Evolutionary conservation across 306 rosid species (phyloP).

Genomic region (Gleditsia sinensis): DNA sequence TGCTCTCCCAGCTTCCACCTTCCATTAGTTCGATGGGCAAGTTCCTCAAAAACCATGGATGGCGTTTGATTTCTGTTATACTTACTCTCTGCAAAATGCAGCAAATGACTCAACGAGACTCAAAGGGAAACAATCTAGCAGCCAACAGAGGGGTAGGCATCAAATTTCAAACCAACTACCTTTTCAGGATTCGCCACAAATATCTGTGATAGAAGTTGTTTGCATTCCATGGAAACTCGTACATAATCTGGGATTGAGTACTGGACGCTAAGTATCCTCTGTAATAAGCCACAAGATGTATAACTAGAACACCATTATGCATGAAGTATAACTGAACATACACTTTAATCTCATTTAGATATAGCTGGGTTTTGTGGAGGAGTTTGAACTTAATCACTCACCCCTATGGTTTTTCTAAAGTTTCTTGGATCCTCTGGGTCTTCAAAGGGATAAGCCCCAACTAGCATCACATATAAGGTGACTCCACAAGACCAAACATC

Average conservation of each 20-base stretch:
- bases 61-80: constrained; percentile 64
- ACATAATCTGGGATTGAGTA: constrained; percentile 64
- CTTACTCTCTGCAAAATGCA: constrained; percentile 68
- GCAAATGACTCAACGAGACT: constrained; percentile 14
- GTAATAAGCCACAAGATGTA: constrained; percentile 36
- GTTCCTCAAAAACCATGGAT: constrained; percentile 80
- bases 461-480: constrained; percentile 83
- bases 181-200: constrained; percentile 75
- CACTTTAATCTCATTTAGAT: neutral
- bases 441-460: constrained; percentile 90
- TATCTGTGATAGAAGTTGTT: constrained; percentile 67
- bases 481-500: constrained; percentile 99
- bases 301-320: constrained; percentile 27
- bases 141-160: constrained; percentile 7
- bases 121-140: too few relatives aligned
- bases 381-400: constrained; percentile 38
- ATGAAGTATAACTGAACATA: constrained; percentile 7
- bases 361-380: neutral
- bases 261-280: constrained; percentile 75
- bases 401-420: constrained; percentile 69
- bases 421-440: constrained; percentile 76
- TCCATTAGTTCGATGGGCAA: constrained; percentile 71
- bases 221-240: constrained; percentile 68
- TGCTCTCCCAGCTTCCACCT: constrained; percentile 70
- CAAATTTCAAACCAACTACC: too few relatives aligned